A percentile compares a stretch with the other conserved stretches of the same genome.
Conservation (phyloP, 2,329 filamentous ascomycete genomes). For the Phoma sp. region DNA sequence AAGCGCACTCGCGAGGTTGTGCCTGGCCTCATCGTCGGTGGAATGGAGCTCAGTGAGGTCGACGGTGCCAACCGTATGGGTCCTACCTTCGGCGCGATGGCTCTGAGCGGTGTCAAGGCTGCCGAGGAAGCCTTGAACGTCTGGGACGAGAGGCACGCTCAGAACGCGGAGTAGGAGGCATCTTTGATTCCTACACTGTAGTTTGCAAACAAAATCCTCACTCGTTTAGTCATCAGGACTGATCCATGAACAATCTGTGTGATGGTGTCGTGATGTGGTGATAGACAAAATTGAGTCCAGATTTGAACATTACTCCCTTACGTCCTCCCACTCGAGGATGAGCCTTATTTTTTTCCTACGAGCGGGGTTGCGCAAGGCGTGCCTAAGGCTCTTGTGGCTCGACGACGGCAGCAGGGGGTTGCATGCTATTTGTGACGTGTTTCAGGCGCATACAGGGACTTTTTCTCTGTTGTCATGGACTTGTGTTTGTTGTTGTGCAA, state of each 20-base stretch:
- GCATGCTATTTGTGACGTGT: slow-evolving; percentile 9
- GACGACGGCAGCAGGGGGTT: slow-evolving; percentile 1
- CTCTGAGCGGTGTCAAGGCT: slow-evolving; percentile 83
- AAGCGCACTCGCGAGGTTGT: slow-evolving; percentile 88
- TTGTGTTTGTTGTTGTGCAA: background rate
- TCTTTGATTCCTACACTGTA: too few relatives aligned
- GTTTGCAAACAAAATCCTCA: slow-evolving; percentile 10
- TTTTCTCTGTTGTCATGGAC: background rate
- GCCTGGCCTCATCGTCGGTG: slow-evolving; percentile 87
- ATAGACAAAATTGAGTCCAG: too few relatives aligned
- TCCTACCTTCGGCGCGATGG: slow-evolving; percentile 90
- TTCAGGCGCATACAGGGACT: slow-evolving; percentile 8
- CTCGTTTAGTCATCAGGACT: background rate
- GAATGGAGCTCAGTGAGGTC: slow-evolving; percentile 91
- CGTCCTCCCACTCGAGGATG: background rate
- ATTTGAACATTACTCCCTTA: too few relatives aligned
- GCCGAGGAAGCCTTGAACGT: slow-evolving; percentile 83
- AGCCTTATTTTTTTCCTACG: background rate
- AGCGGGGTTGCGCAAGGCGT: slow-evolving; percentile 10
- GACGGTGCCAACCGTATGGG: slow-evolving; percentile 93
- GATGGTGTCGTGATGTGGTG: too few relatives aligned
- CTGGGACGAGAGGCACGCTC: slow-evolving; percentile 76
- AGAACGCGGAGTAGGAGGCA: slow-evolving; percentile 64
- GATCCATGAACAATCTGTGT: background rate
- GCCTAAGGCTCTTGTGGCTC: slow-evolving; percentile 3